Conservation (phyloP, 129 eudicot species). For the Helianthus tuberosus region DNA sequence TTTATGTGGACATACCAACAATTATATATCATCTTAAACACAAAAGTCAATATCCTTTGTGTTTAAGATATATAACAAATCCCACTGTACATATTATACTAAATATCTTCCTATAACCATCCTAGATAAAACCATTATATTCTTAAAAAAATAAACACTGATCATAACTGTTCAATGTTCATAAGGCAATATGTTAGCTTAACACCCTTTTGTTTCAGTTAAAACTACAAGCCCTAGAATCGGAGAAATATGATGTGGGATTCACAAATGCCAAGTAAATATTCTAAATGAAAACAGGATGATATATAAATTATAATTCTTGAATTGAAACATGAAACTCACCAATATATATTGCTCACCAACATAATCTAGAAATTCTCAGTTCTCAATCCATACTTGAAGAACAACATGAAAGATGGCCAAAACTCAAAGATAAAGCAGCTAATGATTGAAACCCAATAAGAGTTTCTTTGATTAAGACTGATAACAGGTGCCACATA, state of each 20-base stretch:
- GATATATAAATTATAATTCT: not conserved
- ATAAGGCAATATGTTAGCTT: not conserved
- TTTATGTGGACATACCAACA: too few relatives aligned
- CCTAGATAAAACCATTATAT: not conserved
- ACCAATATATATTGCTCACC: conserved; percentile 26
- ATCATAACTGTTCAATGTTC: not conserved
- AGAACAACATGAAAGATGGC: conserved; percentile 12
- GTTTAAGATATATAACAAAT: too few relatives aligned
- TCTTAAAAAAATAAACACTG: not conserved
- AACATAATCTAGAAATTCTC: conserved; percentile 26
- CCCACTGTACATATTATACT: not conserved
- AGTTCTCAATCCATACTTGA: conserved; percentile 13
- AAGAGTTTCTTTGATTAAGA: not conserved
- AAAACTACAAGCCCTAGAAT: not conserved
- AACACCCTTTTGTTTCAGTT: too few relatives aligned
- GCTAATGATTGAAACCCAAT: conserved; percentile 3
- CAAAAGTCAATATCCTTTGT: too few relatives aligned
- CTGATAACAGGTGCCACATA: not conserved
- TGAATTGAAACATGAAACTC: conserved; percentile 17
- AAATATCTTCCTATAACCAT: conserved; percentile 12
- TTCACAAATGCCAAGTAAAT: too few relatives aligned
- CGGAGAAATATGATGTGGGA: not conserved
- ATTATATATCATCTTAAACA: too few relatives aligned
- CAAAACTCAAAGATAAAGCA: not conserved
- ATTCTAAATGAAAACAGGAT: not conserved